phyloP scores from a whole-genome alignment of 805 yeast species.

The Dipodascopsis tothii region DNA sequence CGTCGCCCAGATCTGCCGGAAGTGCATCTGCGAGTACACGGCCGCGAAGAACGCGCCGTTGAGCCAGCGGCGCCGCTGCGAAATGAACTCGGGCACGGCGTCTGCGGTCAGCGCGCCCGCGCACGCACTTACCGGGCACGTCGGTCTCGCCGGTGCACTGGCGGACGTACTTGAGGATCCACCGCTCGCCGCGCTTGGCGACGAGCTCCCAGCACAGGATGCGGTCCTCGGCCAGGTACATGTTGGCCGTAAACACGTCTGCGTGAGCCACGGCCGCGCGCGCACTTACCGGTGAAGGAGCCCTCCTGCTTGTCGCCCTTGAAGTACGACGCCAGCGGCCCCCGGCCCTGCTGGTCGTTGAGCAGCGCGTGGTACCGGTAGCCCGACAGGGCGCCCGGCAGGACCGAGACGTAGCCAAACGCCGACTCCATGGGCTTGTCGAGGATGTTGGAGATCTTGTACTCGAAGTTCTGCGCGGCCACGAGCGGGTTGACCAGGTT shows the following conservation, averaged over 20 bases:
- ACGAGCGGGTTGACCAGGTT: conserved; percentile 79
- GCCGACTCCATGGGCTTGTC: conserved; percentile 91
- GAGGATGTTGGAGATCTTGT: conserved; percentile 90
- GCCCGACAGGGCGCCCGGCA: conserved; percentile 95
- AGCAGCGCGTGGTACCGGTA: conserved; percentile 81
- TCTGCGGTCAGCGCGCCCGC: neutral
- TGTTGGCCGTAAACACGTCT: conserved; percentile 88
- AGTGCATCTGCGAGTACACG: conserved; percentile 75
- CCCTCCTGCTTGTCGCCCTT: conserved; percentile 59
- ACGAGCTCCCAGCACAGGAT: conserved; percentile 93
- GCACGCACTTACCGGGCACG: conserved; percentile 76
- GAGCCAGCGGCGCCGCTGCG: conserved; percentile 96
- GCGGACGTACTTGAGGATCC: conserved; percentile 87
- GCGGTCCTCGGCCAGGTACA: conserved; percentile 96
- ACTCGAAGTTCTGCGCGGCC: conserved; percentile 93
- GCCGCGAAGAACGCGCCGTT: conserved; percentile 98
- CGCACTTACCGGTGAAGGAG: neutral
- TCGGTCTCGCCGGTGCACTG: conserved; percentile 95
- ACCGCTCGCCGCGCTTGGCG: conserved; percentile 71
- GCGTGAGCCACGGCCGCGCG: conserved; percentile 32
- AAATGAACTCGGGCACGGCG: conserved; percentile 82
- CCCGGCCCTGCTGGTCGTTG: conserved; percentile 83
- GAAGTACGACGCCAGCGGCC: conserved; percentile 83
- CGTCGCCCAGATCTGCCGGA: conserved; percentile 80
- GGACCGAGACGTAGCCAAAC: conserved; percentile 86